These are phyloP conservation scores for Teunomyces lycoperdinae DNA, from an alignment of 805 yeast species.

Conservation along the genomic window DNA sequence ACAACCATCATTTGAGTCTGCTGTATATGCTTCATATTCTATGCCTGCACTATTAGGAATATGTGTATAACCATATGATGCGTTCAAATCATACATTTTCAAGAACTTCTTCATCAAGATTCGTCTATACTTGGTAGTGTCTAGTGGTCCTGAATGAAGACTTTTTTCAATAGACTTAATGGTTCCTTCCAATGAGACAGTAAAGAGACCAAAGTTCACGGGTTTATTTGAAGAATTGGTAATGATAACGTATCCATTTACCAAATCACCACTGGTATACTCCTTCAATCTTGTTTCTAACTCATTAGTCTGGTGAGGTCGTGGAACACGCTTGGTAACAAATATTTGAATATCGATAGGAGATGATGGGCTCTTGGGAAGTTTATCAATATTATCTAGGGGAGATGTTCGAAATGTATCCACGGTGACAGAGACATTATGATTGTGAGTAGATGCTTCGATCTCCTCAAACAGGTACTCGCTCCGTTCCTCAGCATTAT, in stretches of 20 bases:
- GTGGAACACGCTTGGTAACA: conserved; percentile 53
- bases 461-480: conserved; percentile 6
- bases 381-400: conserved; percentile 49
- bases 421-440: conserved; percentile 12
- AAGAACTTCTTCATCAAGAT: conserved; percentile 48
- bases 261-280: conserved; percentile 40
- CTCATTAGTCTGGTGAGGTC: conserved; percentile 38
- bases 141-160: conserved; percentile 9
- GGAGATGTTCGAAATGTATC: conserved; percentile 42
- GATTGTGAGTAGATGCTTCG: conserved; percentile 9
- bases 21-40: conserved; percentile 41
- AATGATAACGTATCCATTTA: conserved; percentile 46
- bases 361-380: conserved; percentile 40
- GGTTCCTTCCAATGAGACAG: conserved; percentile 32
- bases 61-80: conserved; percentile 48
- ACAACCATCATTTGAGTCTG: conserved; percentile 47
- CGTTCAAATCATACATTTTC: conserved; percentile 60
- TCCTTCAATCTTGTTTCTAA: conserved; percentile 46
- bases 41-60: conserved; percentile 53
- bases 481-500: neutral
- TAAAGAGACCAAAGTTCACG: conserved; percentile 43
- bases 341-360: conserved; percentile 49
- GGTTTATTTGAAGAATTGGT: conserved; percentile 45
- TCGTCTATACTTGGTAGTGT: conserved; percentile 21
- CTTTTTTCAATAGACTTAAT: conserved; percentile 31